A percentile compares a stretch with the other conserved stretches of the same genome.
Evolutionary conservation across 371 early-diverging fungal genomes (phyloP).

Genomic region (Rhizomucor miehei): DNA sequence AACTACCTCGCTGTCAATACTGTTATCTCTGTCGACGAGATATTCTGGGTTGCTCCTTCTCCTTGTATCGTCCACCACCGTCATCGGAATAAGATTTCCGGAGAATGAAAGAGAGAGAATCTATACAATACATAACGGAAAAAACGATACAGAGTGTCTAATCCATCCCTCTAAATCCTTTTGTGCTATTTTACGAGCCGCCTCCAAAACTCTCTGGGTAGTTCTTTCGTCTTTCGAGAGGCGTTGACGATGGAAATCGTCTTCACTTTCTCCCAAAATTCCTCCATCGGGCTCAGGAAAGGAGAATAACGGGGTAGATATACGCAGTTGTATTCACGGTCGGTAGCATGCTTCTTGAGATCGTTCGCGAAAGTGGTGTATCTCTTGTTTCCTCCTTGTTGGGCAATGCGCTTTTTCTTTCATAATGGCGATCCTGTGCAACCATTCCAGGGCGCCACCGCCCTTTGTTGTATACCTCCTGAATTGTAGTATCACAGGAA

Average conservation of each 20-base stretch:
- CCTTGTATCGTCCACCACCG: too few relatives aligned
- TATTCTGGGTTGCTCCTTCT: too few relatives aligned
- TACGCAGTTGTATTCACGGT: neutral
- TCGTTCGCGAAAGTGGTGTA: too few relatives aligned
- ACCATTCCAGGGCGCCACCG: too few relatives aligned
- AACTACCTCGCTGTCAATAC: too few relatives aligned
- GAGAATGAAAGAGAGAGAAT: neutral
- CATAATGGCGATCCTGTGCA: too few relatives aligned
- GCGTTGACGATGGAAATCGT: neutral
- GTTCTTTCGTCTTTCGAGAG: neutral
- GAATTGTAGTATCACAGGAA: too few relatives aligned
- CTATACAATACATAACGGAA: neutral
- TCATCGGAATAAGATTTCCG: neutral
- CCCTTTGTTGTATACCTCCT: too few relatives aligned
- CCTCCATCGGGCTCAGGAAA: neutral
- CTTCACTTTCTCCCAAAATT: neutral
- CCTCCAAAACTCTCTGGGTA: neutral
- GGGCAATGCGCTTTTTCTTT: too few relatives aligned
- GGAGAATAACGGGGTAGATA: neutral
- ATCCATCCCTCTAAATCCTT: neutral
- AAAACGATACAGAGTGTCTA: neutral
- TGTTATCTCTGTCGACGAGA: too few relatives aligned
- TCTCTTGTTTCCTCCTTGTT: too few relatives aligned
- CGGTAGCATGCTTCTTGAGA: neutral
- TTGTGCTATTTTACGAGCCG: constrained; percentile 1